Conservation (phyloP, 2,329 filamentous ascomycete species). For the Ophiocordyceps sinensis region DNA sequence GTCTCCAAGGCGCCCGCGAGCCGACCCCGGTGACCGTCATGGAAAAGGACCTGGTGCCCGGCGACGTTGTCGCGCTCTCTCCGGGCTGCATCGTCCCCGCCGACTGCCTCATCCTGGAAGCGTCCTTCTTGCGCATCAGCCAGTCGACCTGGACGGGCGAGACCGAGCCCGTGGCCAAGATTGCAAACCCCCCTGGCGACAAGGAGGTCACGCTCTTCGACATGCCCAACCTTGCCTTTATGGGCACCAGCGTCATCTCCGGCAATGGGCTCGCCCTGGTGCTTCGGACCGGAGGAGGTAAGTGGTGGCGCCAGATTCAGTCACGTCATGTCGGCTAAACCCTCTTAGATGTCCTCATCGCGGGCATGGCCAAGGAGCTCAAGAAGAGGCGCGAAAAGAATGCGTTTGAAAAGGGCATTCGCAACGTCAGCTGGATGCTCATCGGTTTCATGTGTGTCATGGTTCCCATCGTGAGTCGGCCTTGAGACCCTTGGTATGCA, state of each 20-base stretch:
- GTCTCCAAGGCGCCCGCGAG: not conserved
- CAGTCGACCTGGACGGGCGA: constrained; percentile 17
- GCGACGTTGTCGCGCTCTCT: constrained; percentile 9
- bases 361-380: constrained; percentile 12
- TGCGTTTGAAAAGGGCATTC: constrained; percentile 14
- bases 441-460: constrained; percentile 15
- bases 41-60: constrained; percentile 9
- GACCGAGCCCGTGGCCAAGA: constrained; percentile 11
- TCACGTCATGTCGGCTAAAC: not conserved
- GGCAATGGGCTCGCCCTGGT: constrained; percentile 12
- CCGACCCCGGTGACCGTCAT: constrained; percentile 1
- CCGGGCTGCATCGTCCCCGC: constrained; percentile 12
- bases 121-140: constrained; percentile 12
- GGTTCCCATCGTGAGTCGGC: constrained; percentile 12
- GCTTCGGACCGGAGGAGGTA: constrained; percentile 9
- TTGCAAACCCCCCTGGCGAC: constrained; percentile 4
- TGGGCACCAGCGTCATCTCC: constrained; percentile 14
- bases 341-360: constrained; percentile 10
- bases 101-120: constrained; percentile 14
- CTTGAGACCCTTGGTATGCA: not conserved
- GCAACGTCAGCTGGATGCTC: constrained; percentile 14
- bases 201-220: constrained; percentile 11
- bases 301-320: not conserved
- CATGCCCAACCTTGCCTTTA: constrained; percentile 11
- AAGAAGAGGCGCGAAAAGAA: constrained; percentile 10